Conservation (phyloP, 495 filamentous ascomycete species). For the Chlorociboria aeruginascens region DNA sequence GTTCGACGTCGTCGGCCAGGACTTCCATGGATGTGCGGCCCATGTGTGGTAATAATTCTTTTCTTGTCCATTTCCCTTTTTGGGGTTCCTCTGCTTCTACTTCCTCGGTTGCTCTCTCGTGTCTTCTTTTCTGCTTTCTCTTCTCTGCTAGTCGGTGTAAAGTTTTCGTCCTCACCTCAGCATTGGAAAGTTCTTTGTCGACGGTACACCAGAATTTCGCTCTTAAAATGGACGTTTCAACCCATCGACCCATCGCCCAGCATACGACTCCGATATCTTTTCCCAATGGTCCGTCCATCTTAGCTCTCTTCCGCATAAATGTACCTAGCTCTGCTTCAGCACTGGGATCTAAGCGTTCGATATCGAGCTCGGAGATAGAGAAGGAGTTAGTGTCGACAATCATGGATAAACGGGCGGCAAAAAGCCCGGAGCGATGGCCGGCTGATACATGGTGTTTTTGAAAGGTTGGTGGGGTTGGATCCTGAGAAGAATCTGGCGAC, state of each 20-base stretch:
- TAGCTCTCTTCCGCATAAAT: slow-evolving; percentile 23
- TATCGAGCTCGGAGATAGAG: slow-evolving; percentile 25
- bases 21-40: slow-evolving; percentile 31
- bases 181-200: slow-evolving; percentile 26
- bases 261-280: slow-evolving; percentile 33
- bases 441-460: slow-evolving; percentile 28
- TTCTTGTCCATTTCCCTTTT: slow-evolving; percentile 11
- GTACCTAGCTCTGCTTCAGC: slow-evolving; percentile 31
- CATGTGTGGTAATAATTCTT: slow-evolving; percentile 25
- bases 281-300: slow-evolving; percentile 21
- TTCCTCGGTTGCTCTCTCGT: slow-evolving; percentile 10
- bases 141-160: slow-evolving; percentile 23
- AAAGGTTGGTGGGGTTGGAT: slow-evolving; percentile 3
- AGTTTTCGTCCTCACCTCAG: slow-evolving; percentile 15
- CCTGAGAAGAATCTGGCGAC: slow-evolving; percentile 9
- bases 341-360: slow-evolving; percentile 28
- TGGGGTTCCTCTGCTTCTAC: slow-evolving; percentile 5
- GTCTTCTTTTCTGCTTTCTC: slow-evolving; percentile 14
- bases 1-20: slow-evolving; percentile 13
- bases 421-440: slow-evolving; percentile 28
- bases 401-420: slow-evolving; percentile 34
- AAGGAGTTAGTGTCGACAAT: slow-evolving; percentile 31
- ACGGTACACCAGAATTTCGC: slow-evolving; percentile 35
- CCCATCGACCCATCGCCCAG: slow-evolving; percentile 44
- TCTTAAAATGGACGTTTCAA: slow-evolving; percentile 29